These are phyloP conservation scores for Zelonia costaricensis DNA, from an alignment of 208 protist genomes.

Conservation along the genomic window DNA sequence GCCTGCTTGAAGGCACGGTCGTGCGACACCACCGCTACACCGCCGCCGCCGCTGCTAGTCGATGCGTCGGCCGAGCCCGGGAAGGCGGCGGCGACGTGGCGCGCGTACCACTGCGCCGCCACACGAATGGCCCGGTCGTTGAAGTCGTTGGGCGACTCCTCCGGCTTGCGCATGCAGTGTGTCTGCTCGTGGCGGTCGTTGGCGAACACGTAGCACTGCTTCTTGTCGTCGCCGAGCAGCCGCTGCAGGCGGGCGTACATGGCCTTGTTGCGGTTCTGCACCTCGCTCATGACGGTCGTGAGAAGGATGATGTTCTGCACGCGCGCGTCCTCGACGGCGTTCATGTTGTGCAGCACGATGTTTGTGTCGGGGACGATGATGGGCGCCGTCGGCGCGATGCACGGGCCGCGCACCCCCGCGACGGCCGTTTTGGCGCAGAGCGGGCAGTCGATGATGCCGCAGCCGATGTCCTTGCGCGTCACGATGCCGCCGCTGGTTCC, in stretches of 20 bases:
- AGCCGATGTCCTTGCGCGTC: constrained; percentile 84
- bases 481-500: constrained; percentile 28
- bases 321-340: constrained; percentile 75
- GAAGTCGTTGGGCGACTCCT: constrained; percentile 87
- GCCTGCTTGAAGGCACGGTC: constrained; percentile 55
- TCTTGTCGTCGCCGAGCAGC: constrained; percentile 62
- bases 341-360: constrained; percentile 94
- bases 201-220: constrained; percentile 90
- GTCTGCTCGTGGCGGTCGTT: constrained; percentile 93
- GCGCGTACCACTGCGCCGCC: constrained; percentile 85
- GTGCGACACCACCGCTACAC: constrained; percentile 70
- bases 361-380: constrained; percentile 91
- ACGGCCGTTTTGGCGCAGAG: constrained; percentile 42
- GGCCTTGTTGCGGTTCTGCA: constrained; percentile 88
- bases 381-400: constrained; percentile 25
- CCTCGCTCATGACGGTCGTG: constrained; percentile 88
- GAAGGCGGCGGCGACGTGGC: constrained; percentile 58
- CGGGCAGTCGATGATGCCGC: constrained; percentile 60
- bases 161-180: constrained; percentile 56
- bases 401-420: constrained; percentile 21
- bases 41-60: constrained; percentile 3
- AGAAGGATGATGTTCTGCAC: constrained; percentile 90
- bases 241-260: constrained; percentile 87
- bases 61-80: constrained; percentile 7
- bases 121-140: constrained; percentile 91